Base-by-base conservation (phyloP, 164 flowering plant species). In the Tetrastigma voinierianum region DNA sequence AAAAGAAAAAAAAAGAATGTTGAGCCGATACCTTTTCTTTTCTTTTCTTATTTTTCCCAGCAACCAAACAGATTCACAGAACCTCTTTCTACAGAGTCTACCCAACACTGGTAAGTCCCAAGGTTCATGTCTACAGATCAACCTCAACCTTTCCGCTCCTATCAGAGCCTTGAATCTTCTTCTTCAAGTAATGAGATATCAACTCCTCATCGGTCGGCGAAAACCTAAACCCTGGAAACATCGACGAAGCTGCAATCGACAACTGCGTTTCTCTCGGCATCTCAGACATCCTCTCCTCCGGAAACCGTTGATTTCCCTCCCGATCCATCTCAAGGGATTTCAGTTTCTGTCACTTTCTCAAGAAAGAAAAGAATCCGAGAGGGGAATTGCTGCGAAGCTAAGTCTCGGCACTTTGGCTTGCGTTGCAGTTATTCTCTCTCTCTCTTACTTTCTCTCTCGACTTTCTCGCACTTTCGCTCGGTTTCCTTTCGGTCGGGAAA, bases 31-130 rank as follows among this genome's bases (percentile, higher is more conserved):
- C 3, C 6, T 32, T 32, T 32, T 1, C 40, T 32, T 32, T 32
- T 32, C 40, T 32, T 32, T 32, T 32, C 40, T 32, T 32, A 32
- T 7, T 32, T 32, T 32, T 32, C 40, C 40, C 40, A 32, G 40
- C 40, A 4, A 32, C 40, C 40, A 32, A 32, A 32, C 40, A 32
- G 6, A n/a, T n/a, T n/a, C n/a, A n/a, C n/a, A n/a, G 40, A 32
- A 4, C 6, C 6, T 32, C 40, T 32, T 7, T 7, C 40, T 17
- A 57, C 17, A 47, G 46, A 49, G 56, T 32, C 59, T 1, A 45
- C 86, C 96, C 89, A n/a, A n/a, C n/a, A n/a, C n/a, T 59, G 96
- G 92, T 20, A 90, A 74, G 62, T 90, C 96, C 96, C 92, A 87
- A 12, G 96, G 96, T 74, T 90, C 90, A 59, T 49, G 58, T 55